Evolutionary conservation across 2,329 filamentous ascomycete genomes (phyloP).

Genomic region (Myriosclerotinia scirpicola): DNA sequence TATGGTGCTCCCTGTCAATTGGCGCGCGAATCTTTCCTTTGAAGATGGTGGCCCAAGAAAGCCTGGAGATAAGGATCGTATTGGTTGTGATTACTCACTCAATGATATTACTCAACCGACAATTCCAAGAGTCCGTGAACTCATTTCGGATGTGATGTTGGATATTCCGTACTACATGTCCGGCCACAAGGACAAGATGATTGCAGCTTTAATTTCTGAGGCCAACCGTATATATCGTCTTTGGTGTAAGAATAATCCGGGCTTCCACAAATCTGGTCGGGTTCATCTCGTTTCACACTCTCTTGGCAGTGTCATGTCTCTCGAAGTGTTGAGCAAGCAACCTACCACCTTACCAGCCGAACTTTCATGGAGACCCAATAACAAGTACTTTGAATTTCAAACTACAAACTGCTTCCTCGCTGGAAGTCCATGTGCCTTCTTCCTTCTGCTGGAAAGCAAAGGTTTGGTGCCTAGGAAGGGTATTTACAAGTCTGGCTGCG

Average conservation of each 20-base stretch:
- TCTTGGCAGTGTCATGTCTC: constrained; percentile 88
- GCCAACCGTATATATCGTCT: constrained; percentile 94
- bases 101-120: constrained; percentile 91
- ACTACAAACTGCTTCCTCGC: constrained; percentile 86
- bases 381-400: constrained; percentile 81
- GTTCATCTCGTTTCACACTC: constrained; percentile 94
- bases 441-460: constrained; percentile 77
- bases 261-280: constrained; percentile 75
- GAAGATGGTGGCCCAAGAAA: constrained; percentile 71
- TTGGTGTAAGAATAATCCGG: constrained; percentile 92
- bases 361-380: constrained; percentile 44
- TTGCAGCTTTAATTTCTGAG: constrained; percentile 81
- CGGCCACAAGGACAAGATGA: constrained; percentile 93
- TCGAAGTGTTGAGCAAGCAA: constrained; percentile 88
- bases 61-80: constrained; percentile 53
- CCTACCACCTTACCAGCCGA: constrained; percentile 64
- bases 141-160: constrained; percentile 97
- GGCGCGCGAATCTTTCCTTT: constrained; percentile 84
- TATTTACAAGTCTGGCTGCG: constrained; percentile 71
- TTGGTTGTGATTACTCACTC: constrained; percentile 65
- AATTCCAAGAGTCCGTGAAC: constrained; percentile 85
- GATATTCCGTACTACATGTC: constrained; percentile 98
- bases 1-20: constrained; percentile 93
- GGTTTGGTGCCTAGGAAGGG: constrained; percentile 73
- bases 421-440: constrained; percentile 90